Percentiles rank a stretch among this genome's conserved stretches.
Evolutionary conservation across 768 basidiomycete genomes (phyloP).

Genomic region (Rhizopogon vesiculosus): DNA sequence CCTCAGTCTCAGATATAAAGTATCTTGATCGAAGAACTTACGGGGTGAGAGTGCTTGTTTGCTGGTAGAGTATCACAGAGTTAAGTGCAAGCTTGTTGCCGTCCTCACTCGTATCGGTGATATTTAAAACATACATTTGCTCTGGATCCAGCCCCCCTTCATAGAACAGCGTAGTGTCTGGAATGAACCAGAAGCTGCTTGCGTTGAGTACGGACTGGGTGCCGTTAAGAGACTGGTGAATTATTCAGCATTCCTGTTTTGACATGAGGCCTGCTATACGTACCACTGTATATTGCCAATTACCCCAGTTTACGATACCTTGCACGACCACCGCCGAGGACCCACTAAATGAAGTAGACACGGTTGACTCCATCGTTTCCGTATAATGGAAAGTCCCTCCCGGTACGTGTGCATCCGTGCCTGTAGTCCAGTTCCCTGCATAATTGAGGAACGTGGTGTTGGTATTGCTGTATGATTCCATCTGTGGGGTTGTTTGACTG

Average conservation of each 20-base stretch:
- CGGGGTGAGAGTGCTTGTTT: not conserved
- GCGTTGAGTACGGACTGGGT: constrained; percentile 3
- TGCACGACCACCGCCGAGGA: constrained; percentile 7
- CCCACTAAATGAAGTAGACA: constrained; percentile 4
- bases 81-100: constrained; percentile 6
- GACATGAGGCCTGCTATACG: not conserved
- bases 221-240: constrained; percentile 4
- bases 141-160: constrained; percentile 7
- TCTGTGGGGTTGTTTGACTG: not conserved
- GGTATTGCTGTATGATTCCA: constrained; percentile 2
- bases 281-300: constrained; percentile 23
- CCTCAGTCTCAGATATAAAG: not conserved
- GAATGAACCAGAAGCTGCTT: constrained; percentile 20
- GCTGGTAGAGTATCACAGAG: constrained; percentile 12
- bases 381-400: constrained; percentile 1
- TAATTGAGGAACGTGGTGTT: constrained; percentile 13
- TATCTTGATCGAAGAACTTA: not conserved
- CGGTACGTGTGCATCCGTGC: constrained; percentile 5
- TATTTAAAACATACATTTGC: constrained; percentile 5
- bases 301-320: constrained; percentile 17
- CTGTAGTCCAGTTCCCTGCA: constrained; percentile 6
- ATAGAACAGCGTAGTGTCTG: constrained; percentile 10
- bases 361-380: constrained; percentile 1
- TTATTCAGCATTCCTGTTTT: not conserved
- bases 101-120: constrained; percentile 6